These are phyloP conservation scores for Austroboletus eburneus DNA, from an alignment of 768 basidiomycete genomes.

Conservation along the genomic window DNA sequence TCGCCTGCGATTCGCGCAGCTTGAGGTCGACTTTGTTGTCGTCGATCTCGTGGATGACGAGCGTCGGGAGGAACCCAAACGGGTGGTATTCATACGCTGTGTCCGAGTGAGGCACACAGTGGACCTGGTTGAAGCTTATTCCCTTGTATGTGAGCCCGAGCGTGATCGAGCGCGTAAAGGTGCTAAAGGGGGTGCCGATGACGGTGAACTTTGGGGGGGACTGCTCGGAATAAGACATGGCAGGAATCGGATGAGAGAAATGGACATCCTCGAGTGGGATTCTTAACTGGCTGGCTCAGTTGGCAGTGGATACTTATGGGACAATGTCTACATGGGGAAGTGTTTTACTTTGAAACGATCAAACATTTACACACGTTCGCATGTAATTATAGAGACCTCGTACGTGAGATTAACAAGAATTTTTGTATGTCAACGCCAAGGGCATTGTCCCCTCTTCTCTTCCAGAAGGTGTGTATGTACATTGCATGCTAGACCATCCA, in stretches of 20 bases:
- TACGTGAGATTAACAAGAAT: too few species aligned
- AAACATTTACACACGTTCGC: background rate
- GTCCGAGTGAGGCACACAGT: conserved; percentile 26
- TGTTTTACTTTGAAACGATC: background rate
- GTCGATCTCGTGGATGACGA: conserved; percentile 26
- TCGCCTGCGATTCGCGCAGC: conserved; percentile 28
- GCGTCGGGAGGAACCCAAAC: conserved; percentile 31
- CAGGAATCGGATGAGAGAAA: background rate
- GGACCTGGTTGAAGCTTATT: conserved; percentile 24
- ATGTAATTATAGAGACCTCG: too few species aligned
- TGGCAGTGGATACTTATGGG: background rate
- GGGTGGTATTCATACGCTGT: conserved; percentile 26
- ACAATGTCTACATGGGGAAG: background rate
- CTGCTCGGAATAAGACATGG: conserved; percentile 9
- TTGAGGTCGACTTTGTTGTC: conserved; percentile 21
- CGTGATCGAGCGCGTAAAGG: conserved; percentile 31
- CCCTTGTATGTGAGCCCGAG: conserved; percentile 28
- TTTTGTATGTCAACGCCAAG: background rate
- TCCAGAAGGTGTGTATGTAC: conserved; percentile 3
- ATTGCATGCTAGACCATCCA: background rate
- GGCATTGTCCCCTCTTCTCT: background rate
- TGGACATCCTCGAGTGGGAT: background rate
- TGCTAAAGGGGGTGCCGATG: conserved; percentile 32
- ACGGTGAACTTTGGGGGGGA: conserved; percentile 23
- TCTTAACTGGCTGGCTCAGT: background rate